phyloP scores from a whole-genome alignment of 495 filamentous ascomycete genomes.

The Annulohypoxylon moriforme region DNA sequence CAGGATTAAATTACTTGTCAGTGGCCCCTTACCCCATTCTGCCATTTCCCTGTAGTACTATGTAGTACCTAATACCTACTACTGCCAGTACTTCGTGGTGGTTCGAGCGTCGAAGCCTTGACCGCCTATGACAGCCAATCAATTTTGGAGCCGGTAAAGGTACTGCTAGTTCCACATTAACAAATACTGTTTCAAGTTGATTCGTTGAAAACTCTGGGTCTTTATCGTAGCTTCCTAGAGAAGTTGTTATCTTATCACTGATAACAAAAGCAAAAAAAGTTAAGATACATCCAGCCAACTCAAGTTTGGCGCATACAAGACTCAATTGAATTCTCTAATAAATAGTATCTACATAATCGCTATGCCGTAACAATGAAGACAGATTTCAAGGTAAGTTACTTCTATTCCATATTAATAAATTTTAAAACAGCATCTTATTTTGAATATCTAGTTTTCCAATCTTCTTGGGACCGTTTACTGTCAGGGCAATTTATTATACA shows the following conservation, averaged over 20 bases:
- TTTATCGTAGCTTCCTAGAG: constrained; percentile 9
- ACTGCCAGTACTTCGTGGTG: constrained; percentile 14
- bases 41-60: constrained; percentile 25
- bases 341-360: constrained; percentile 18
- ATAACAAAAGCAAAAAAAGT: constrained; percentile 48
- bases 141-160: constrained; percentile 14
- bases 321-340: background rate
- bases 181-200: constrained; percentile 1
- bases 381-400: constrained; percentile 81
- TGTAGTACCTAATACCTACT: too few relatives aligned
- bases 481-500: constrained; percentile 96
- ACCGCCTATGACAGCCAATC: constrained; percentile 40
- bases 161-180: constrained; percentile 7
- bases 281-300: constrained; percentile 31
- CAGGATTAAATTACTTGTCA: constrained; percentile 40
- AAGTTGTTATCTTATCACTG: constrained; percentile 46
- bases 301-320: constrained; percentile 22
- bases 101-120: constrained; percentile 46
- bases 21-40: constrained; percentile 40
- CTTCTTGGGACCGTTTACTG: constrained; percentile 97
- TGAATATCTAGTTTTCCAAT: constrained; percentile 79
- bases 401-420: background rate
- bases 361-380: constrained; percentile 82
- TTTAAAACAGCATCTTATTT: constrained; percentile 17
- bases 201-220: constrained; percentile 13